Evolutionary conservation across 768 basidiomycete genomes (phyloP).

Genomic region (Pulveroboletus sp.): DNA sequence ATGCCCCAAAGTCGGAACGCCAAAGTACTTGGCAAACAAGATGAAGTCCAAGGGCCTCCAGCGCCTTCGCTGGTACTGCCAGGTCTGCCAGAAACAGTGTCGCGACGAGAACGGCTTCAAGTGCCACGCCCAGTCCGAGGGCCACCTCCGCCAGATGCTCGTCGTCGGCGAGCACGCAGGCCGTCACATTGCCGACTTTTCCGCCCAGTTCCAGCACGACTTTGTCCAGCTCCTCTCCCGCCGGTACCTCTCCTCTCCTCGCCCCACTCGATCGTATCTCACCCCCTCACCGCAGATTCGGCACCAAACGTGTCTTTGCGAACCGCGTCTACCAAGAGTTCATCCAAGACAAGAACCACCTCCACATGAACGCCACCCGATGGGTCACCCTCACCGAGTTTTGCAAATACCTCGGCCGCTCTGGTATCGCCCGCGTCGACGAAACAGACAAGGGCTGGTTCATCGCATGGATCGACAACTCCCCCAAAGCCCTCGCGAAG

Average conservation of each 20-base stretch:
- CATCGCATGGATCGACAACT: slow-evolving; percentile 94
- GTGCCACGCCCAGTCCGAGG: slow-evolving; percentile 84
- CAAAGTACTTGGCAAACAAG: slow-evolving; percentile 88
- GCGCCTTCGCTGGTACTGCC: slow-evolving; percentile 96
- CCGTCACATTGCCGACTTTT: slow-evolving; percentile 88
- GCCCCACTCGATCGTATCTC: not conserved
- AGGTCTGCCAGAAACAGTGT: slow-evolving; percentile 99
- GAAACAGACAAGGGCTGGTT: slow-evolving; percentile 99
- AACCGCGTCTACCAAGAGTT: slow-evolving; percentile 98
- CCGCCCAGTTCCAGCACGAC: slow-evolving; percentile 81
- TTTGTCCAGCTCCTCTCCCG: slow-evolving; percentile 89
- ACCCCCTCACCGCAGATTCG: slow-evolving; percentile 63
- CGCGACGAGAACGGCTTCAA: slow-evolving; percentile 99
- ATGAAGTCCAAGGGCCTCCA: slow-evolving; percentile 98
- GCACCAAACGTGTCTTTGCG: slow-evolving; percentile 91
- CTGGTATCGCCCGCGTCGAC: slow-evolving; percentile 86
- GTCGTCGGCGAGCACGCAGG: slow-evolving; percentile 94
- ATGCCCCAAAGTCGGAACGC: slow-evolving; percentile 63
- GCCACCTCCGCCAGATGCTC: slow-evolving; percentile 95
- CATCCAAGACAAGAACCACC: slow-evolving; percentile 87
- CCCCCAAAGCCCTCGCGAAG: slow-evolving; percentile 89
- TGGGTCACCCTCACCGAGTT: slow-evolving; percentile 99
- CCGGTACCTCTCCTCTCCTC: slow-evolving; percentile 44
- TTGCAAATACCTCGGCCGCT: slow-evolving; percentile 79
- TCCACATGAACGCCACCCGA: slow-evolving; percentile 98